Percentiles rank a stretch among this genome's conserved stretches.
Conservation (phyloP, 805 yeast genomes). For the Ogataea populi-albae region DNA sequence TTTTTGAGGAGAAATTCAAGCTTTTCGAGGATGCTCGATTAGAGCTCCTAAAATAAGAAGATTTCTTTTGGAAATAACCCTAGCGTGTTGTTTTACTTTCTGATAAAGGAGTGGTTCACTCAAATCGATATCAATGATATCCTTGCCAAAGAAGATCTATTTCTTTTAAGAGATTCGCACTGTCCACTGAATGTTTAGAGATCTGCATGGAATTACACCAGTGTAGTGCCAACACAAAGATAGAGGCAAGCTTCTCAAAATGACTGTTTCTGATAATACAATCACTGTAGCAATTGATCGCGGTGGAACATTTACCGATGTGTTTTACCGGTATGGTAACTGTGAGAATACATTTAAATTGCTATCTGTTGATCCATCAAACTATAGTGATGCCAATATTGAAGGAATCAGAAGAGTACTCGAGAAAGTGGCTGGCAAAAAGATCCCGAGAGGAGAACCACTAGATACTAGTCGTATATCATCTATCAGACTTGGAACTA, state of each 20-base stretch:
- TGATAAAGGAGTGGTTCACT: not conserved
- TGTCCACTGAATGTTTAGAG: not conserved
- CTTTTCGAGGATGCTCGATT: too few species aligned
- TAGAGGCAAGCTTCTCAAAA: not conserved
- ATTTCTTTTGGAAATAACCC: constrained; percentile 1
- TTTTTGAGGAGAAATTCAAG: too few species aligned
- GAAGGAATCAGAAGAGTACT: constrained; percentile 27
- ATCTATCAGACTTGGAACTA: constrained; percentile 26
- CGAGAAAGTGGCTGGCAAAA: constrained; percentile 13
- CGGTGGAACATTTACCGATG: constrained; percentile 49
- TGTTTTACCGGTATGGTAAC: constrained; percentile 39
- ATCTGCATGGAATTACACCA: not conserved
- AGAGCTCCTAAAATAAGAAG: too few species aligned
- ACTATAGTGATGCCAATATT: constrained; percentile 26
- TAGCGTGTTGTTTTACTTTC: constrained; percentile 1
- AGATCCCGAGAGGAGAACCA: constrained; percentile 18
- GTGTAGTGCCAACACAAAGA: too few species aligned
- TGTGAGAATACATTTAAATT: constrained; percentile 35
- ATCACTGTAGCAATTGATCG: constrained; percentile 18
- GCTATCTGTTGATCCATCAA: constrained; percentile 26
- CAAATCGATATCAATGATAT: not conserved
- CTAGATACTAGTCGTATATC: constrained; percentile 19
- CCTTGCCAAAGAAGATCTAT: not conserved
- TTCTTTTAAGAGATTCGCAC: too few species aligned
- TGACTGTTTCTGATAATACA: constrained; percentile 3